Evolutionary conservation across 2,329 filamentous ascomycete genomes (phyloP), one percentile per base, ranked within the genome.

Genomic region (Aureobasidium sp.): DNA sequence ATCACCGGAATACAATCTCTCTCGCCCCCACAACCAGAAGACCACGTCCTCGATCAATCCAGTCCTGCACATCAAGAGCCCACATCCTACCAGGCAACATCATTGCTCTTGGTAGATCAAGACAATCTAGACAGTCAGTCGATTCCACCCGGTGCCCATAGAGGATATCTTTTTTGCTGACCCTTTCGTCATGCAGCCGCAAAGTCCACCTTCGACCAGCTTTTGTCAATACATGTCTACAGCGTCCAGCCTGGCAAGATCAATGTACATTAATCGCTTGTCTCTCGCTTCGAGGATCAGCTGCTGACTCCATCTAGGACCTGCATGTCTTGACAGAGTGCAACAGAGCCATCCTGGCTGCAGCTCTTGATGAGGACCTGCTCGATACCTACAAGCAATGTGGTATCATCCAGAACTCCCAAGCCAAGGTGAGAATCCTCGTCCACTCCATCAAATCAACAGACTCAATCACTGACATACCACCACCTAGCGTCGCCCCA

Each of bases 211-310:
- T 95, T 93, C 66, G 81, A 88, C 53, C 78, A 84, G 16, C 84
- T 96, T 59, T 81, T 80, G 0, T 89, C 90, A 0, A 86, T 96
- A 63, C 91, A 97, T 68, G 77, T 97, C 47, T 97, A 97, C 77
- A 96, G 91, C 69, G 71, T 97, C 21, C 86, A 89, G 45, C 82
- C 89, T 1, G 82, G 85, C 41, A 82, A 85, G 1, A 78, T 91
- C 16, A 87, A 86, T 13, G 59, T 61, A 47, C 27, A 10, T 39
- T 4, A 13, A 30, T 13, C 11, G 25, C 2, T 0, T 6, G 13
- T 6, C 3, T 9, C 5, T 6, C 6, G 29, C 13, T 6, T n/a
- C 27, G 5, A 8, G 5, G n/a, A 5, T 5, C 29, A 30, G 7
- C 9, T 14, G 42, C 49, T 61, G n/a, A 61, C 3, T 4, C 3